Evolutionary conservation across 139 green algal species (phyloP).

Genomic region (Coelastrella sp.): DNA sequence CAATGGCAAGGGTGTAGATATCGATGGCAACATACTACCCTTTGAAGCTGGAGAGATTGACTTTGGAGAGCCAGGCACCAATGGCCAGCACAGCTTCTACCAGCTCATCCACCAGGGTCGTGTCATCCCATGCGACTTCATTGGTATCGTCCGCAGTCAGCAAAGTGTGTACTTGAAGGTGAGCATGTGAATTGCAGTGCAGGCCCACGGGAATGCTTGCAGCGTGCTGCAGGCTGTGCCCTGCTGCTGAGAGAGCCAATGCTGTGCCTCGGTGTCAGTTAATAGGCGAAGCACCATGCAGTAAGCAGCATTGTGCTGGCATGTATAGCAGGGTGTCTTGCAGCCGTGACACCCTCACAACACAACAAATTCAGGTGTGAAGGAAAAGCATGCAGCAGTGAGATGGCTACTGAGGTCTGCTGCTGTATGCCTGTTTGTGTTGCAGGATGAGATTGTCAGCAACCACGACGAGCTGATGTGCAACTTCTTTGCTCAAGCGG

Average conservation of each 20-base stretch:
- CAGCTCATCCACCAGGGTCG: constrained; percentile 98
- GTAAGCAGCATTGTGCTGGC: no score
- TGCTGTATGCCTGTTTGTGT: background rate
- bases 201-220: no score
- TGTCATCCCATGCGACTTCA: constrained; percentile 99
- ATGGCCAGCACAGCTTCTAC: constrained; percentile 99
- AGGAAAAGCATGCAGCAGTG: no score
- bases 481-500: constrained; percentile 99
- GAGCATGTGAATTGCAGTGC: no score
- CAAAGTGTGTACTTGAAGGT: constrained; percentile 88
- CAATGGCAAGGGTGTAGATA: constrained; percentile 98
- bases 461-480: constrained; percentile 99
- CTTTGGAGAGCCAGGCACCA: constrained; percentile 99
- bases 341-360: background rate
- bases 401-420: no score
- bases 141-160: constrained; percentile 95
- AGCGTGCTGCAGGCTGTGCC: no score
- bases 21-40: constrained; percentile 87
- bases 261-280: background rate
- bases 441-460: constrained; percentile 92
- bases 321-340: background rate
- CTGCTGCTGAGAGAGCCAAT: background rate
- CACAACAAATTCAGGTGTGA: background rate
- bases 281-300: no score
- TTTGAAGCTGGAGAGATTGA: constrained; percentile 96